Conservation (phyloP, 73 alveolate genomes). For the Paramecium sexaurelia region DNA sequence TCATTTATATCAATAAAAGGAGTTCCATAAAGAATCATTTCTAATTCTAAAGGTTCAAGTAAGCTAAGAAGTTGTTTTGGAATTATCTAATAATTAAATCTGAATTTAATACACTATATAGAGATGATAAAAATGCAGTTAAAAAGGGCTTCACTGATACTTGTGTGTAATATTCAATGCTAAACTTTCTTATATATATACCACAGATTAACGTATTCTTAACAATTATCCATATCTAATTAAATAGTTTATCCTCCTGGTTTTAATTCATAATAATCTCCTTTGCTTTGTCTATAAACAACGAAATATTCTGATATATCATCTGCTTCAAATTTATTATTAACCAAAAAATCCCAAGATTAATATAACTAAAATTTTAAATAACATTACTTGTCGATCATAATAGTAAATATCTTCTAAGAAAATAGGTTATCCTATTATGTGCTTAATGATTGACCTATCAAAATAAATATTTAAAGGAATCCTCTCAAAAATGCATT, state of each 20-base stretch:
- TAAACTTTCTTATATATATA: background rate
- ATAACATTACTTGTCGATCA: constrained; percentile 38
- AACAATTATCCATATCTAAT: constrained; percentile 61
- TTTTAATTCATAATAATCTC: constrained; percentile 42
- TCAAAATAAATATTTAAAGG: constrained; percentile 76
- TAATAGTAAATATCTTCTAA: constrained; percentile 64
- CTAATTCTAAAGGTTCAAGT: constrained; percentile 78
- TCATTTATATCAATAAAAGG: constrained; percentile 90
- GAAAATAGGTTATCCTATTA: constrained; percentile 59
- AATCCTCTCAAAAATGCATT: constrained; percentile 85
- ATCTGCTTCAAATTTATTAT: constrained; percentile 46
- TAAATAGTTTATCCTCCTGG: background rate
- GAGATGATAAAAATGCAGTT: constrained; percentile 68
- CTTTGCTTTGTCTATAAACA: background rate
- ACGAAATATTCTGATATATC: constrained; percentile 24
- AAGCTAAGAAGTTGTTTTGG: constrained; percentile 70
- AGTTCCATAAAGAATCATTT: constrained; percentile 76
- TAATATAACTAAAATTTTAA: background rate
- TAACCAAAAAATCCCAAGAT: constrained; percentile 33
- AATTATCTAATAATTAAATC: constrained; percentile 55
- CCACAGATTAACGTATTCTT: constrained; percentile 61
- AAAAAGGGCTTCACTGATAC: constrained; percentile 65
- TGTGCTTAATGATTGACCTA: constrained; percentile 68
- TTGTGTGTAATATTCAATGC: constrained; percentile 71
- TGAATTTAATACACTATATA: constrained; percentile 53